phyloP scores from a whole-genome alignment of 1,284 basidiomycete genomes.

The Nidula niveotomentosa region DNA sequence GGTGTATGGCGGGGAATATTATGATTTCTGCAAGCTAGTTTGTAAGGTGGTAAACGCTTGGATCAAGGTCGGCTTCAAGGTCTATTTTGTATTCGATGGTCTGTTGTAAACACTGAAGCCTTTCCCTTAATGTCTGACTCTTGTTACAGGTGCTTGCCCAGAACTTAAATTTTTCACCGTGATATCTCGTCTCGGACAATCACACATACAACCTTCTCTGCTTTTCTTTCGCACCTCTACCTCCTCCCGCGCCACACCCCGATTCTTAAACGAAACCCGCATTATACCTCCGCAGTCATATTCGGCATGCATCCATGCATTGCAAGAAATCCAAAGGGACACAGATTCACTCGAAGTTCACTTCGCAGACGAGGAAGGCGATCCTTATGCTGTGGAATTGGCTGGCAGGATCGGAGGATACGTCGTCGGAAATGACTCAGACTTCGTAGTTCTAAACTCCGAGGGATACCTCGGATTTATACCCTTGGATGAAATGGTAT shows the following conservation, averaged over 20 bases:
- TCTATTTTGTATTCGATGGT: slow-evolving; percentile 95
- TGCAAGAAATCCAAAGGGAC: slow-evolving; percentile 41
- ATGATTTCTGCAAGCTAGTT: slow-evolving; percentile 54
- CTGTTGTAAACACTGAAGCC: slow-evolving; percentile 19
- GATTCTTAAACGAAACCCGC: slow-evolving; percentile 71
- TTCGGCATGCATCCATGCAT: slow-evolving; percentile 59
- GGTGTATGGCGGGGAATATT: slow-evolving; percentile 87
- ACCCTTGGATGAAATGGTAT: slow-evolving; percentile 78
- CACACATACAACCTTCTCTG: slow-evolving; percentile 60
- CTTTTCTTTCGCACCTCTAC: slow-evolving; percentile 86
- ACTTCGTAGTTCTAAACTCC: slow-evolving; percentile 77
- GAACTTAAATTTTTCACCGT: slow-evolving; percentile 74
- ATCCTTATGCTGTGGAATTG: slow-evolving; percentile 82
- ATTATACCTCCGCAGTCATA: slow-evolving; percentile 78
- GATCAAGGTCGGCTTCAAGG: slow-evolving; percentile 70
- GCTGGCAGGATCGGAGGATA: slow-evolving; percentile 76
- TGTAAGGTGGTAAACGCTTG: slow-evolving; percentile 63
- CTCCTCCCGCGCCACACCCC: slow-evolving; percentile 63
- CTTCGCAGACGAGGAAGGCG: slow-evolving; percentile 85
- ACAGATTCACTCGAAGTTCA: slow-evolving; percentile 49
- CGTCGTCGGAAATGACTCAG: slow-evolving; percentile 80
- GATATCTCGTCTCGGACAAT: slow-evolving; percentile 57
- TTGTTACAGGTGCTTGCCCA: slow-evolving; percentile 67
- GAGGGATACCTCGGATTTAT: slow-evolving; percentile 79
- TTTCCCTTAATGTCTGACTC: slow-evolving; percentile 11